Evolutionary conservation across 805 yeast species (phyloP).

Genomic region (Lachancea lanzarotensis): DNA sequence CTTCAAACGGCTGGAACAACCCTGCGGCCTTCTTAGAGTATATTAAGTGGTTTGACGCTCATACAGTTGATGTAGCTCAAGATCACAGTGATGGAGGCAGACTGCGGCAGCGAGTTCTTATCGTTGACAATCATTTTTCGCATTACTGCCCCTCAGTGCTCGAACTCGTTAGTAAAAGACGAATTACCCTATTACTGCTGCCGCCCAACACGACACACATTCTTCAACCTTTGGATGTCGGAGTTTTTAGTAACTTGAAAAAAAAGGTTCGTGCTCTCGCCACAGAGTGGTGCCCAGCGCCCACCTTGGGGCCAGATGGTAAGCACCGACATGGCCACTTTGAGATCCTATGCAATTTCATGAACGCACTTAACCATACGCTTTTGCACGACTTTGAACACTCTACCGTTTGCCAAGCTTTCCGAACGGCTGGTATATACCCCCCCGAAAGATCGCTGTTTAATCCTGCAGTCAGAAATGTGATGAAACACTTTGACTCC

Average conservation of each 20-base stretch:
- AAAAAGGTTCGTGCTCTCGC: slow-evolving; percentile 7
- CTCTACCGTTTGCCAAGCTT: slow-evolving; percentile 2
- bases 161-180: slow-evolving; percentile 5
- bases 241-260: slow-evolving; percentile 7
- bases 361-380: slow-evolving; percentile 6
- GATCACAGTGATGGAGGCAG: background rate
- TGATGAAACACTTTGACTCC: slow-evolving; percentile 8
- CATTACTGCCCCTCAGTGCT: slow-evolving; percentile 5
- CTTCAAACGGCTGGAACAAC: slow-evolving; percentile 8
- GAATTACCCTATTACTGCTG: slow-evolving; percentile 2
- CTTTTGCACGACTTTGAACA: slow-evolving; percentile 1
- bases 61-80: slow-evolving; percentile 1
- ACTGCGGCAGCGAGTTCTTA: slow-evolving; percentile 4
- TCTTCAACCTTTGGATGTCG: slow-evolving; percentile 9
- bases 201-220: slow-evolving; percentile 9
- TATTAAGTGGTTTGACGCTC: slow-evolving; percentile 8
- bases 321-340: slow-evolving; percentile 7
- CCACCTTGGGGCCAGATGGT: slow-evolving; percentile 4
- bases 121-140: slow-evolving; percentile 8
- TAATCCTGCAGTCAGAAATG: slow-evolving; percentile 7
- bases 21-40: slow-evolving; percentile 8
- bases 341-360: slow-evolving; percentile 8
- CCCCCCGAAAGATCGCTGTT: slow-evolving; percentile 7
- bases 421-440: slow-evolving; percentile 5
- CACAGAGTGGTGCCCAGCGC: slow-evolving; percentile 9